Percentiles rank a stretch among this genome's conserved stretches.
These are phyloP conservation scores for Datura wrightii DNA, from an alignment of 257 asterid genomes.

Conservation along the genomic window DNA sequence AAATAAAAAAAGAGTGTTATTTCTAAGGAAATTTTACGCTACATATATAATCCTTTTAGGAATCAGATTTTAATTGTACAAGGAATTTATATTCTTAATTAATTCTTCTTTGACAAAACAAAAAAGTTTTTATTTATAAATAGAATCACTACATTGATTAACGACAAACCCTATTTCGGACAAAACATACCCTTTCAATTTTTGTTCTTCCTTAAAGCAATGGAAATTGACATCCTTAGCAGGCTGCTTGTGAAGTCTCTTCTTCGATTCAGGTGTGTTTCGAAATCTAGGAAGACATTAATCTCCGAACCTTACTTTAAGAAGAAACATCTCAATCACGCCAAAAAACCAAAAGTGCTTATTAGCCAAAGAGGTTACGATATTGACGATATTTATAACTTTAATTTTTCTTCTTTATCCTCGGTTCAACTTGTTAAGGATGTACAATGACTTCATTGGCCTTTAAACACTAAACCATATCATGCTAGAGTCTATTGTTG, in stretches of 20 bases:
- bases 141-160: too few species aligned
- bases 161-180: too few species aligned
- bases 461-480: neutral
- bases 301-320: conserved; percentile 36
- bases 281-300: conserved; percentile 34
- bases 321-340: conserved; percentile 32
- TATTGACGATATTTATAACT: neutral
- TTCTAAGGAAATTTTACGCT: too few species aligned
- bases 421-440: neutral
- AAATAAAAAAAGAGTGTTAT: too few species aligned
- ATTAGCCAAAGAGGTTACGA: neutral
- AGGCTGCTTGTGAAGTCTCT: conserved; percentile 34
- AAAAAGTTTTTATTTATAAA: too few species aligned
- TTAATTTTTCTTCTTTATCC: neutral
- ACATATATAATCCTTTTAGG: too few species aligned
- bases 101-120: too few species aligned
- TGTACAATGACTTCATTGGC: neutral
- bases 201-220: neutral
- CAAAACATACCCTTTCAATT: neutral
- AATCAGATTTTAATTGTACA: too few species aligned
- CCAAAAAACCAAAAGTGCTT: neutral
- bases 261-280: conserved; percentile 39
- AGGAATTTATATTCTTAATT: too few species aligned
- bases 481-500: neutral
- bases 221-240: neutral